phyloP scores from a whole-genome alignment of 1,284 basidiomycete species.

The Kalmanozyma brasiliensis region DNA sequence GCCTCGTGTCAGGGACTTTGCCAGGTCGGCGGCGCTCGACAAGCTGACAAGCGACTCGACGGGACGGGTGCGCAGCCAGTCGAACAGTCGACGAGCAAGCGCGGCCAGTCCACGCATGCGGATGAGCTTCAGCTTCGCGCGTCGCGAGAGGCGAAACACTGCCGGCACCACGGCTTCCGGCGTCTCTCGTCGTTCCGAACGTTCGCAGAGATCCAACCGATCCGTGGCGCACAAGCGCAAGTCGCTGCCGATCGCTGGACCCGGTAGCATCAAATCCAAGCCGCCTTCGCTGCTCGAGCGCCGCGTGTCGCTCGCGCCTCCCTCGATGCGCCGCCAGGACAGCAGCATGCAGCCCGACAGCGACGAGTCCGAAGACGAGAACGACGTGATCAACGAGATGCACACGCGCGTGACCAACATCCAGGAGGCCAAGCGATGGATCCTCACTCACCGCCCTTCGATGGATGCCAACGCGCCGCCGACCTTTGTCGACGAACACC shows the following conservation, averaged over 20 bases:
- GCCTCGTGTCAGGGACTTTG: slow-evolving; percentile 11
- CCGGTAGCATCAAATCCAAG: not conserved
- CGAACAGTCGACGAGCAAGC: not conserved
- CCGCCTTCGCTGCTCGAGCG: slow-evolving; percentile 1
- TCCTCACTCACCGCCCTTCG: slow-evolving; percentile 6
- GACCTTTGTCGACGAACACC: slow-evolving; percentile 8
- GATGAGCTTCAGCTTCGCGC: not conserved
- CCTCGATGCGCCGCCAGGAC: not conserved
- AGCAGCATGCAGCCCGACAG: slow-evolving; percentile 12
- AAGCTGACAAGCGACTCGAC: slow-evolving; percentile 15
- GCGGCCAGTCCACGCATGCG: not conserved
- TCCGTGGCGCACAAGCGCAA: slow-evolving; percentile 7
- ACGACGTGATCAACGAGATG: slow-evolving; percentile 17
- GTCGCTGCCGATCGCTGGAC: slow-evolving; percentile 12
- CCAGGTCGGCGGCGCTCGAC: slow-evolving; percentile 8
- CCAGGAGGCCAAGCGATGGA: slow-evolving; percentile 26
- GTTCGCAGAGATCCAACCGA: slow-evolving; percentile 7
- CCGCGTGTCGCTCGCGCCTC: slow-evolving; percentile 15
- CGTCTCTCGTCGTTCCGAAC: slow-evolving; percentile 1
- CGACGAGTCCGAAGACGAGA: slow-evolving; percentile 10
- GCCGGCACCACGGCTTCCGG: slow-evolving; percentile 11
- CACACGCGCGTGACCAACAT: slow-evolving; percentile 20
- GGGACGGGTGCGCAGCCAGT: not conserved
- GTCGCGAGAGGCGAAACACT: slow-evolving; percentile 12
- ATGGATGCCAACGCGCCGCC: not conserved